These are phyloP conservation scores for Hyphopichia pseudoburtonii DNA, from an alignment of 1,139 yeast species.

Conservation along the genomic window DNA sequence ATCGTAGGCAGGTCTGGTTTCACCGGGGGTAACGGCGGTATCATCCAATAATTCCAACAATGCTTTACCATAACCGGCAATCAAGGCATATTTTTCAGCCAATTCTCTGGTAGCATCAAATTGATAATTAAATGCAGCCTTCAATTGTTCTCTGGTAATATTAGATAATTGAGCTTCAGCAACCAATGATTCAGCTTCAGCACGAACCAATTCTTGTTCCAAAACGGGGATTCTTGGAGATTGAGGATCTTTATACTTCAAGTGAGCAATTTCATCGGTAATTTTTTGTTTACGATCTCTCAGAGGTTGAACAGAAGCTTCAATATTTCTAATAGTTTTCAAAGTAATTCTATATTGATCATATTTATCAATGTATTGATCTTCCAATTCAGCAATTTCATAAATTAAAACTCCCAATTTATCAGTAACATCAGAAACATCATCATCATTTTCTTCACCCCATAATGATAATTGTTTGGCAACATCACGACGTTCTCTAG, in stretches of 20 bases:
- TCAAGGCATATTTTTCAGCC: conserved; percentile 92
- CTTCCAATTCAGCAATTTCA: conserved; percentile 97
- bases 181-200: conserved; percentile 97
- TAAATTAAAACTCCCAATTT: conserved; percentile 92
- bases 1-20: conserved; percentile 96
- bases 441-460: conserved; percentile 99
- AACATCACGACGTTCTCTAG: conserved; percentile 93
- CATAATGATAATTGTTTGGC: conserved; percentile 94
- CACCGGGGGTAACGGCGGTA: conserved; percentile 98
- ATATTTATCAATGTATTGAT: conserved; percentile 95
- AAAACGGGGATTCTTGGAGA: conserved; percentile 92
- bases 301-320: conserved; percentile 96
- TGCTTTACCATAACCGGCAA: conserved; percentile 99
- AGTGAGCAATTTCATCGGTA: conserved; percentile 95
- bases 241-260: conserved; percentile 97
- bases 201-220: conserved; percentile 98
- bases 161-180: conserved; percentile 98
- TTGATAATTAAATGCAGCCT: conserved; percentile 96
- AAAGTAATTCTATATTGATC: conserved; percentile 96
- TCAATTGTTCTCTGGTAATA: conserved; percentile 95
- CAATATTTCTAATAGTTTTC: conserved; percentile 93
- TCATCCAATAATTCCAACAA: conserved; percentile 93
- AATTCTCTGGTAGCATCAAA: conserved; percentile 96
- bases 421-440: conserved; percentile 95
- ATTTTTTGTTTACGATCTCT: conserved; percentile 97